These are phyloP conservation scores for Carallia brachiata DNA, from an alignment of 345 rosid species.

Conservation along the genomic window DNA sequence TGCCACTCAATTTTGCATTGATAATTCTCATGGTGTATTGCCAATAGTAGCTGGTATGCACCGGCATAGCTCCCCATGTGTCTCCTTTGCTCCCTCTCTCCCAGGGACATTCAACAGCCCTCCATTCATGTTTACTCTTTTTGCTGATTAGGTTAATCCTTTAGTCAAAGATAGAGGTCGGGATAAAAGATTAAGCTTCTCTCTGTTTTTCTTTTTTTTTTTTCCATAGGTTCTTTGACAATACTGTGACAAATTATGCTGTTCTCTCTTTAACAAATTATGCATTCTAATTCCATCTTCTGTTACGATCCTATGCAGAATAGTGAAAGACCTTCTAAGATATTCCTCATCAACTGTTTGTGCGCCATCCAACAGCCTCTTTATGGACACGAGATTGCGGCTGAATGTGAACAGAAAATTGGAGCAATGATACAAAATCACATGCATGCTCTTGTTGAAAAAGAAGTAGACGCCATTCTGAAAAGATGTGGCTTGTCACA, in stretches of 20 bases:
- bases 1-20: background rate
- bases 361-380: constrained; percentile 88
- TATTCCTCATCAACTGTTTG: constrained; percentile 90
- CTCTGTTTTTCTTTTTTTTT: too few relatives aligned
- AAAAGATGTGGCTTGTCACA: constrained; percentile 61
- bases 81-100: too few relatives aligned
- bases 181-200: too few relatives aligned
- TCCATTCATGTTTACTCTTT: too few relatives aligned
- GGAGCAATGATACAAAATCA: constrained; percentile 72
- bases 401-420: constrained; percentile 66
- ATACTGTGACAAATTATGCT: too few relatives aligned
- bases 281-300: constrained; percentile 8
- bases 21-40: too few relatives aligned
- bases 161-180: too few relatives aligned
- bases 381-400: constrained; percentile 62
- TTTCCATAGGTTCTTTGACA: too few relatives aligned
- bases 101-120: too few relatives aligned
- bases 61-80: too few relatives aligned
- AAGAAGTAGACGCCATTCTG: constrained; percentile 83
- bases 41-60: too few relatives aligned
- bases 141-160: too few relatives aligned
- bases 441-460: constrained; percentile 57
- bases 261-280: background rate
- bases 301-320: constrained; percentile 48
- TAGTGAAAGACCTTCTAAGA: constrained; percentile 74